phyloP scores from a whole-genome alignment of 2,329 filamentous ascomycete genomes.

The Nothophoma quercina region DNA sequence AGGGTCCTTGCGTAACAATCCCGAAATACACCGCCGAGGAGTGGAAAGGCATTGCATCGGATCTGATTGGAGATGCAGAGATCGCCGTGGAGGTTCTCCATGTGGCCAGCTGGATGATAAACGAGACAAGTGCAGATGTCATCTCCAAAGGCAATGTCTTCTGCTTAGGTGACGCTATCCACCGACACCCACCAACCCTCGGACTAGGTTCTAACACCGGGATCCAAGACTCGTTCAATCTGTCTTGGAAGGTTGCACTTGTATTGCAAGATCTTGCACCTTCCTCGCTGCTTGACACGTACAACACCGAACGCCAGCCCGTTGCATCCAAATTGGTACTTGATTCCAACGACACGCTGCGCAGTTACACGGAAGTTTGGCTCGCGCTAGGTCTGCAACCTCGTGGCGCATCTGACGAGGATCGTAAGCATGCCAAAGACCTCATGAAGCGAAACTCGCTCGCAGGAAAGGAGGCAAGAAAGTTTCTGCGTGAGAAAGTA shows the following conservation, averaged over 20 bases:
- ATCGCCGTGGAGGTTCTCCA: too few species aligned
- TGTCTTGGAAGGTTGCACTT: constrained; percentile 50
- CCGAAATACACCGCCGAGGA: too few species aligned
- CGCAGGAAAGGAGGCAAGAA: too few species aligned
- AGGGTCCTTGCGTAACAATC: too few species aligned
- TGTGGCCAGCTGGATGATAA: constrained; percentile 23
- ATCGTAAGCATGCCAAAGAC: too few species aligned
- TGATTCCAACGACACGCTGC: constrained; percentile 22
- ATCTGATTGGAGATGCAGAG: too few species aligned
- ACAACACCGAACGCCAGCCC: constrained; percentile 46
- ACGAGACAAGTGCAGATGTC: constrained; percentile 24
- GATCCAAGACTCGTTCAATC: constrained; percentile 31
- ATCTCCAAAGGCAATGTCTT: constrained; percentile 21
- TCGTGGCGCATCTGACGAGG: too few species aligned
- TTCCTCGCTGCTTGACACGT: constrained; percentile 37
- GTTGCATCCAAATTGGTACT: constrained; percentile 25
- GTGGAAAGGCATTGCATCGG: too few species aligned
- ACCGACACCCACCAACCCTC: constrained; percentile 35
- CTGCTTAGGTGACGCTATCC: constrained; percentile 27
- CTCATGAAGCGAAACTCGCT: too few species aligned
- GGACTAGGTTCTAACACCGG: constrained; percentile 30
- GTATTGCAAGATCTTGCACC: constrained; percentile 38
- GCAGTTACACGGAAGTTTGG: constrained; percentile 8
- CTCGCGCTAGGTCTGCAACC: too few species aligned
- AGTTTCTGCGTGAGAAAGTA: too few species aligned